These are phyloP conservation scores for Populus ilicifolia DNA, from an alignment of 345 rosid genomes.

Conservation along the genomic window DNA sequence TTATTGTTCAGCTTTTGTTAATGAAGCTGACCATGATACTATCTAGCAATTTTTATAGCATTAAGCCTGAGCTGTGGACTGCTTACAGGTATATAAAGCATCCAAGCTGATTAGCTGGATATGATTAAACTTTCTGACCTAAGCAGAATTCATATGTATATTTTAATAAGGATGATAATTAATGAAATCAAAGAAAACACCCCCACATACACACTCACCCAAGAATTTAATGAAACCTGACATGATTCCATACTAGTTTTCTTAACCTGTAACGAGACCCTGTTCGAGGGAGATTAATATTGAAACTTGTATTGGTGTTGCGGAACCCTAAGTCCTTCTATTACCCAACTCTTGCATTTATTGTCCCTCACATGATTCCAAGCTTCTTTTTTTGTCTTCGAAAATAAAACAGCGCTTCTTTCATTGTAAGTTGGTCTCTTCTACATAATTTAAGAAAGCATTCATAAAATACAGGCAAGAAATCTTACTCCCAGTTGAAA, in stretches of 20 bases:
- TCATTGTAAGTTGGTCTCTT: constrained; percentile 40
- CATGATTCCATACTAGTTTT: constrained; percentile 20
- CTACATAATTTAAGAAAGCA: neutral
- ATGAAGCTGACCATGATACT: neutral
- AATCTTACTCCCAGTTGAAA: neutral
- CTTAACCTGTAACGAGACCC: constrained; percentile 14
- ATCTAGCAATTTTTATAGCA: neutral
- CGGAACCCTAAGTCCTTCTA: constrained; percentile 31
- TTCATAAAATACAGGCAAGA: neutral
- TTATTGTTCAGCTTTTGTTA: no score
- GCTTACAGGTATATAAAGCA: neutral
- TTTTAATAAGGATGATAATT: neutral
- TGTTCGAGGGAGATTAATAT: constrained; percentile 23
- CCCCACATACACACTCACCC: neutral
- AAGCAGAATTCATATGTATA: neutral
- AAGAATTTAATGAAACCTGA: constrained; percentile 40
- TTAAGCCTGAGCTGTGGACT: neutral
- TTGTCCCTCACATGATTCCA: constrained; percentile 47
- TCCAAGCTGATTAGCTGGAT: neutral
- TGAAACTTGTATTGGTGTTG: constrained; percentile 21
- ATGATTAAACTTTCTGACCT: neutral
- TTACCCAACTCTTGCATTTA: constrained; percentile 35
- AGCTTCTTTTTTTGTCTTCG: constrained; percentile 26
- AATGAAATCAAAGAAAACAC: constrained; percentile 1
- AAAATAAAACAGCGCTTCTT: constrained; percentile 39